Conservation (phyloP, 768 basidiomycete genomes). For the Rhizopogon vesiculosus region DNA sequence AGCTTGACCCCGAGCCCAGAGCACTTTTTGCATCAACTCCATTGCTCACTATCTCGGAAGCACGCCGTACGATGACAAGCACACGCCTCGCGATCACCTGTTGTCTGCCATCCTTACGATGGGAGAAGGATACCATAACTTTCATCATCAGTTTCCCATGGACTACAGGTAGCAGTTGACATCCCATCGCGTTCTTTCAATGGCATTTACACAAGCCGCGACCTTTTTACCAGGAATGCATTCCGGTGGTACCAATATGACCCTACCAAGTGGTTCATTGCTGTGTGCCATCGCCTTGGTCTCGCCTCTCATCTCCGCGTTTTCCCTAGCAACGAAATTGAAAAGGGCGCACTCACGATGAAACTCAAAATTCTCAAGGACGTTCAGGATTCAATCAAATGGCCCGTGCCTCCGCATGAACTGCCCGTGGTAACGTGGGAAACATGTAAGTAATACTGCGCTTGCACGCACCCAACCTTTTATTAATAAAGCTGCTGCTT, state of each 20-base stretch:
- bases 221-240: constrained; percentile 49
- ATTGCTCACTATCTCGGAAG: constrained; percentile 83
- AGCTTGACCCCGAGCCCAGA: constrained; percentile 33
- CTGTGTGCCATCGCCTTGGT: constrained; percentile 51
- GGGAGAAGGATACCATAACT: constrained; percentile 65
- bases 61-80: constrained; percentile 76
- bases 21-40: constrained; percentile 87
- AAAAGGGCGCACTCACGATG: constrained; percentile 81
- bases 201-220: constrained; percentile 4
- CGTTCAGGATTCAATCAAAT: constrained; percentile 55
- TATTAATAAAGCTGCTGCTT: neutral
- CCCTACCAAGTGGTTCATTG: constrained; percentile 81
- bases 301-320: constrained; percentile 77
- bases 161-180: constrained; percentile 32
- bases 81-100: constrained; percentile 74
- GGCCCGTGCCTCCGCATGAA: constrained; percentile 53
- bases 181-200: neutral
- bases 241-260: constrained; percentile 70
- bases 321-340: constrained; percentile 87
- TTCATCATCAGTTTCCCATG: constrained; percentile 89
- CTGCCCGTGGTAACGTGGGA: constrained; percentile 83
- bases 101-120: constrained; percentile 80
- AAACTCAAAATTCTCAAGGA: constrained; percentile 68
- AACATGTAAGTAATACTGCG: constrained; percentile 47
- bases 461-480: neutral